Evolutionary conservation across 805 yeast genomes (phyloP), one percentile per base, ranked within the genome.

Genomic region (Ogataea saltuana): DNA sequence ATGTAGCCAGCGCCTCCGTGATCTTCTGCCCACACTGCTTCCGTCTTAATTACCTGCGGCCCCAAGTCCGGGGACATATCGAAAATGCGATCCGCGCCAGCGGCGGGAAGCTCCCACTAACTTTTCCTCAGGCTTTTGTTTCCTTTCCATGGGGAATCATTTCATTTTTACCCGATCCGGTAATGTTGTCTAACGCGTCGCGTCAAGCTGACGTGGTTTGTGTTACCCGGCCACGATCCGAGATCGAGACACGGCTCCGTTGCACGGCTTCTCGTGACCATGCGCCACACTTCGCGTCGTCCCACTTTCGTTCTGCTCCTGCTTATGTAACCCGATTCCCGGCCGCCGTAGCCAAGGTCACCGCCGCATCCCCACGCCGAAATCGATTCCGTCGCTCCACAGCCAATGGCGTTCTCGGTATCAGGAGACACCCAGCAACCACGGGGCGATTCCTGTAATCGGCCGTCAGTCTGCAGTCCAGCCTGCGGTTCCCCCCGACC

Each of bases 101-200:
- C n/a, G n/a, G n/a, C n/a, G n/a, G n/a, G n/a, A n/a, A n/a, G n/a
- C n/a, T n/a, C n/a, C n/a, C 25, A 19, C 35, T 12, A 20, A 19
- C 12, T 34, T 34, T 22, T 30, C 12, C n/a, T 12, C 13, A 8
- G 8, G 13, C n/a, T 32, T 17, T 12, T 16, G 26, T 32, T 34
- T 29, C 38, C 29, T 34, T 34, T 34, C 38, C 21, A 29, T 34
- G 27, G 29, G 38, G 38, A 21, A 8, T 16, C 38, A 34, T 34
- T 34, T 23, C 38, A 13, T 16, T 34, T 34, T 34, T 34, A 11
- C 38, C 38, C 9, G 13, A 16, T 23, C 6, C 6, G 38, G 38
- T 11, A 34, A 34, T 13, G 15, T 22, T 21, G 11, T 4, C n/a
- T 34, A 19, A 34, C 38, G 38, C 38, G 38, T 20, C 38, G 38